phyloP scores from a whole-genome alignment of 75 land plant species.

The Sequoia sempervirens region DNA sequence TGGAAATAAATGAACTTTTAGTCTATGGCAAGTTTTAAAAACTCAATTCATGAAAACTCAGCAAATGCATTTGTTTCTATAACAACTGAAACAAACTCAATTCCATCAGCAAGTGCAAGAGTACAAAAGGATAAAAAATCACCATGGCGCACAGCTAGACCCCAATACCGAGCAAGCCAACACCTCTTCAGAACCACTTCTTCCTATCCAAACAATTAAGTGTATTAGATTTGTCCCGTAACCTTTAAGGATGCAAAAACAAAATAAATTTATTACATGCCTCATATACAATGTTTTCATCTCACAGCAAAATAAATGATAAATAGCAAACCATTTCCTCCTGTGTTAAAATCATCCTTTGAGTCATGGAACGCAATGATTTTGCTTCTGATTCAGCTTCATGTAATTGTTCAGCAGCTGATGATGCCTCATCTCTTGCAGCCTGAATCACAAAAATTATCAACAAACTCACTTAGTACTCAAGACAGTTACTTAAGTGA shows the following conservation, averaged over 20 bases:
- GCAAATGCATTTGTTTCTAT: background rate
- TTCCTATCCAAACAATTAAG: slow-evolving; percentile 39
- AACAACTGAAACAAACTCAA: background rate
- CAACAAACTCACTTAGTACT: background rate
- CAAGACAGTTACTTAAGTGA: background rate
- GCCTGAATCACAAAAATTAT: slow-evolving; percentile 24
- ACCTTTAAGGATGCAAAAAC: background rate
- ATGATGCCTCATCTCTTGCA: slow-evolving; percentile 54
- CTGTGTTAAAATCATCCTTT: slow-evolving; percentile 76
- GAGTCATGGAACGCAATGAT: slow-evolving; percentile 61
- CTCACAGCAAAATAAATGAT: background rate
- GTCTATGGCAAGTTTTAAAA: background rate
- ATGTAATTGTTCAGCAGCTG: slow-evolving; percentile 50
- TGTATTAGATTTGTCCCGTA: background rate
- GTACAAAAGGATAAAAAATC: slow-evolving; percentile 12
- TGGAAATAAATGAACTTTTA: background rate
- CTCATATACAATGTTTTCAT: background rate
- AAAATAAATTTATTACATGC: background rate
- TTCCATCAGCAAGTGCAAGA: slow-evolving; percentile 1
- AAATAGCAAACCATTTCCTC: slow-evolving; percentile 83
- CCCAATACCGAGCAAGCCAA: slow-evolving; percentile 99
- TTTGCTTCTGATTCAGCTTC: slow-evolving; percentile 73
- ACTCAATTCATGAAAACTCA: background rate
- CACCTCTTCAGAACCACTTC: slow-evolving; percentile 97
- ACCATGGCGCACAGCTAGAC: slow-evolving; percentile 77